These are phyloP conservation scores for Coemansia sp. DNA, from an alignment of 192 early-diverging fungal species.

Conservation along the genomic window DNA sequence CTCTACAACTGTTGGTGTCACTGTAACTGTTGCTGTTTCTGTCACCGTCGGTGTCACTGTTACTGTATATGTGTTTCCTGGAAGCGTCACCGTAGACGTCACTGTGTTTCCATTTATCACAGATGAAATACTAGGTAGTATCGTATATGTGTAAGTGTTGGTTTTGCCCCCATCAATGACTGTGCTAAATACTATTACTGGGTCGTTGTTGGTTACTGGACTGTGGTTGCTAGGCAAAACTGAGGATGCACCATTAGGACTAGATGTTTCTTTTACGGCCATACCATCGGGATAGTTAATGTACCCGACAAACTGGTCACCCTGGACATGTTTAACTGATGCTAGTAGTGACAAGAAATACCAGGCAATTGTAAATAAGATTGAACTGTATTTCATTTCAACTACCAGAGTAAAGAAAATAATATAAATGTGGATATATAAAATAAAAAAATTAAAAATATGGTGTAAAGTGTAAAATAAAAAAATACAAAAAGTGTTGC, in stretches of 20 bases:
- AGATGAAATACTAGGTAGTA: background rate
- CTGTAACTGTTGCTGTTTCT: background rate
- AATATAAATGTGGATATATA: background rate
- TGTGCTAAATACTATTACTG: background rate
- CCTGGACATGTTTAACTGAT: background rate
- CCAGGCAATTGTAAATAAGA: background rate
- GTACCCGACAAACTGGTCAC: background rate
- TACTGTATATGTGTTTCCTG: background rate
- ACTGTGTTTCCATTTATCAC: background rate
- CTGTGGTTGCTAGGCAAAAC: background rate
- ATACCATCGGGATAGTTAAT: conserved; percentile 11
- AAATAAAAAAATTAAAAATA: background rate
- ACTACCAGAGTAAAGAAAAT: background rate
- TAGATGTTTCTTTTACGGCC: conserved; percentile 23
- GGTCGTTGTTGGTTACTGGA: background rate
- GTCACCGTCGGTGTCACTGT: conserved; percentile 3
- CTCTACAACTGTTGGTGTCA: background rate
- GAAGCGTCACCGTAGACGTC: background rate
- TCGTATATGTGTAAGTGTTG: conserved; percentile 1
- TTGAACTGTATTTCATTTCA: background rate
- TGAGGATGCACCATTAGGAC: background rate
- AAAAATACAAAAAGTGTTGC: too few relatives aligned
- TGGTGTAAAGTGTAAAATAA: too few relatives aligned
- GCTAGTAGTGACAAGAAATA: background rate
- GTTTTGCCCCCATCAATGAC: background rate